Evolutionary conservation across 2,329 filamentous ascomycete species (phyloP), one percentile per base, ranked within the genome.

Genomic region (Cladosporium sp.): DNA sequence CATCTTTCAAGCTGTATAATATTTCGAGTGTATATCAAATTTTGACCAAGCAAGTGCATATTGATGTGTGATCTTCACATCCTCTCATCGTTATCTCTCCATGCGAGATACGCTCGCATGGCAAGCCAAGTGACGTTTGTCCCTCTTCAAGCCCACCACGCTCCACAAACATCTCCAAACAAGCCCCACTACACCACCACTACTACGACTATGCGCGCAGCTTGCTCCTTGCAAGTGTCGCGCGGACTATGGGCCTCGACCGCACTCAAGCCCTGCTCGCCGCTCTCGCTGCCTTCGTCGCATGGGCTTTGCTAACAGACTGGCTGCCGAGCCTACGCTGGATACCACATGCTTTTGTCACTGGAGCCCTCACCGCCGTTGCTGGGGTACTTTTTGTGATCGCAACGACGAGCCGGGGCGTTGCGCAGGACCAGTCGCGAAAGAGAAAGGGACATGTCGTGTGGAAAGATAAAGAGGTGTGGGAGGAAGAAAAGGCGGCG

Each of bases 251-350:
- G 56, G 88, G 87, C 84, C 84, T 92, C 81, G 87, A 87, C 83
- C 86, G 87, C 81, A 88, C 86, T 84, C 85, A 93, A 85, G 84
- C 89, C 78, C 84, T 87, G 77, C 78, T 91, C 79, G 88, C 88
- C 77, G 85, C 84, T 78, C 78, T 90, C 77, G 88, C 85, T 78
- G 85, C 84, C 78, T 92, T 97, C 79, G 83, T 97, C 77, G 89
- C 92, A 76, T 98, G 94, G 94, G 91, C 91, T 68, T 89, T 93
- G 77, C 85, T 90, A 67, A 89, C 92, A 71, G 89, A 91, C 81
- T 96, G 91, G 89, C 83, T 93, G 73, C 93, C 94, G 33, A 81
- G 88, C 67, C 82, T 98, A 70, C 92, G 92, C 77, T 96, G 91
- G 85, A 84, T 91, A 50, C 91, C 91, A 73, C 91, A 96, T 79